Conservation (phyloP, 495 filamentous ascomycete genomes). For the Xylaria bambusicola region DNA sequence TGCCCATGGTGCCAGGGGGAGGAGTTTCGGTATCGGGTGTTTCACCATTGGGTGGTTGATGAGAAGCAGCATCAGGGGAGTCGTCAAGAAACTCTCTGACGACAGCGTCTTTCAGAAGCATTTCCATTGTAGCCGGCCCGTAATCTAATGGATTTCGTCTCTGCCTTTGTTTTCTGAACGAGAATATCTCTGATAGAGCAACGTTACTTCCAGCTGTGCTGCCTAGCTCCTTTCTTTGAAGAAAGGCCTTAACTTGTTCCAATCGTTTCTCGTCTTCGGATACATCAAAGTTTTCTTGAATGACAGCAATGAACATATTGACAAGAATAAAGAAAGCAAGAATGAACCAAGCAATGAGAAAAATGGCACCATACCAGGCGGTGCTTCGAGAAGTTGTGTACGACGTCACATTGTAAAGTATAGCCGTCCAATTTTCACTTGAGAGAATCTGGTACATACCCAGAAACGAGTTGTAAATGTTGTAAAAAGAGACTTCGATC, state of each 20-base stretch:
- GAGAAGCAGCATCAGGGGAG: slow-evolving; percentile 42
- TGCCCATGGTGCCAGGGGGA: slow-evolving; percentile 23
- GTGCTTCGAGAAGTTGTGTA: slow-evolving; percentile 63
- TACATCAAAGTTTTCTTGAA: slow-evolving; percentile 99
- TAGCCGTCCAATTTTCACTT: slow-evolving; percentile 91
- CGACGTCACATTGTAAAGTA: slow-evolving; percentile 79
- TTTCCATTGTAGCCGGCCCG: slow-evolving; percentile 84
- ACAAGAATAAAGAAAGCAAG: slow-evolving; percentile 93
- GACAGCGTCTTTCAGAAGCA: slow-evolving; percentile 93
- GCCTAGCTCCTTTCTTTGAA: slow-evolving; percentile 87
- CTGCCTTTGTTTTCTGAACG: slow-evolving; percentile 64
- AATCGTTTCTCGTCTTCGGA: slow-evolving; percentile 97
- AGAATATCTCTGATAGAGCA: slow-evolving; percentile 85
- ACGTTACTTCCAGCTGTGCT: slow-evolving; percentile 64
- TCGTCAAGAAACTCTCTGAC: slow-evolving; percentile 94
- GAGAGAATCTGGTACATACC: slow-evolving; percentile 99
- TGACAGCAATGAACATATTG: slow-evolving; percentile 99
- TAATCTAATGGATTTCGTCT: slow-evolving; percentile 84
- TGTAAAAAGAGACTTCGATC: slow-evolving; percentile 74
- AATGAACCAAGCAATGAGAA: slow-evolving; percentile 94
- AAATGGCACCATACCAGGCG: slow-evolving; percentile 92
- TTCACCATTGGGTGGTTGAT: slow-evolving; percentile 40
- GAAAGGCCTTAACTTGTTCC: slow-evolving; percentile 90
- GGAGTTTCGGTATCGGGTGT: slow-evolving; percentile 39
- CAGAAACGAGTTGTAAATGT: slow-evolving; percentile 92